Evolutionary conservation across 148 eudicot genomes (phyloP), one percentile per base, ranked within the genome.

Genomic region (Fagopyrum homotropicum): DNA sequence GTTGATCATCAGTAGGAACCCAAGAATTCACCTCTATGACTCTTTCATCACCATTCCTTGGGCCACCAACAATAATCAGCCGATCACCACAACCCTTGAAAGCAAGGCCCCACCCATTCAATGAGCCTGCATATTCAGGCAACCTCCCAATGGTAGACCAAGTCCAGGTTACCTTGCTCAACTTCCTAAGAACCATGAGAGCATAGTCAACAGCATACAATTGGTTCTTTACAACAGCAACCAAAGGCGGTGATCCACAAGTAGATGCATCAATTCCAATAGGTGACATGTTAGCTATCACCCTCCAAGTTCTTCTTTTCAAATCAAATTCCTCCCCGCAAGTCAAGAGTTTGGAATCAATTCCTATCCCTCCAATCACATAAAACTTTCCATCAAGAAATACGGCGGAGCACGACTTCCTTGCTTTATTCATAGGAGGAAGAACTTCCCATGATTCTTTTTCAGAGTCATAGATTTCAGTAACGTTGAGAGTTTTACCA

Each of bases 71-170:
- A 60, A 82, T 77, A 76, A 82, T 73, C 2, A 82, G 79, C 71
- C 30, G 69, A 69, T 82, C 82, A 3, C 82, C 84, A 48, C 84
- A 82, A 14, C 79, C 84, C 82, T 79, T 76, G 54, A 79, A 82
- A 0, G 84, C 84, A 50, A 82, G 70, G 0, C 84, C 84, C 84
- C 84, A 82, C 47, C 84, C 84, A 45, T 76, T 74, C 82, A 79
- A 76, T 5, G 85, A 82, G 56, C 16, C 71, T 17, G 78, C 80
- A 40, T 70, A 66, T 60, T 79, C 80, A 6, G 85, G 82, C 56
- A 82, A 76, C 14, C 57, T 74, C 8, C 80, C 82, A 47, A 82
- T 80, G 1, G 75, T 77, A 57, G 15, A 63, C 85, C 82, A 82
- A 0, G 19, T 9, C 14, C 76, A 78, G 16, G 77, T 73, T 17